Evolutionary conservation across 1,139 yeast genomes (phyloP).

Genomic region (Kodamaea arcana): DNA sequence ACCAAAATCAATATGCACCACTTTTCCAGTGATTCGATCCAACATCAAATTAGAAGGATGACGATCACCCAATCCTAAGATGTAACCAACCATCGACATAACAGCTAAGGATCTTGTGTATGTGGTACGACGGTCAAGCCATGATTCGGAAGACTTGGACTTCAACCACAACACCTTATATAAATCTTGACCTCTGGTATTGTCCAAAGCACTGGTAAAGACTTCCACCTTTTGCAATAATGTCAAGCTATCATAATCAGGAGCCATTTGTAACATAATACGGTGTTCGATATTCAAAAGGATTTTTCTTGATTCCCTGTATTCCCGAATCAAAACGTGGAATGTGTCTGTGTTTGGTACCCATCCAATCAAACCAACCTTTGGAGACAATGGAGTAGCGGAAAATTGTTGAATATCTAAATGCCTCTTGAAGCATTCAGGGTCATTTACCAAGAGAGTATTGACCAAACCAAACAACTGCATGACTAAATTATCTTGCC

Average conservation of each 20-base stretch:
- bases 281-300: constrained; percentile 89
- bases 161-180: constrained; percentile 95
- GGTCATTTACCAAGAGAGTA: constrained; percentile 80
- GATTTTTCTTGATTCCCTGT: constrained; percentile 87
- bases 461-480: constrained; percentile 94
- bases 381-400: constrained; percentile 94
- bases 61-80: constrained; percentile 93
- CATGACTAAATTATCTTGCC: constrained; percentile 98
- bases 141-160: constrained; percentile 92
- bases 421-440: constrained; percentile 95
- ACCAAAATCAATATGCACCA: constrained; percentile 96
- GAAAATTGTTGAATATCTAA: constrained; percentile 87
- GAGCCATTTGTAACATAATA: constrained; percentile 97
- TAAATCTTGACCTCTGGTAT: constrained; percentile 93
- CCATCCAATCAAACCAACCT: constrained; percentile 96
- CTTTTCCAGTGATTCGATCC: constrained; percentile 91
- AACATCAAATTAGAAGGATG: constrained; percentile 97
- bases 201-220: constrained; percentile 91
- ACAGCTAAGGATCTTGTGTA: constrained; percentile 95
- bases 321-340: constrained; percentile 88
- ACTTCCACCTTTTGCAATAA: constrained; percentile 92
- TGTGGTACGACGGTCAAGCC: constrained; percentile 96
- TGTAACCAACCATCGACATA: constrained; percentile 98
- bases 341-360: constrained; percentile 96
- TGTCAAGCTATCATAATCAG: constrained; percentile 88